These are phyloP conservation scores for Tylopilus sp. DNA, from an alignment of 1,284 basidiomycete species.

Conservation along the genomic window DNA sequence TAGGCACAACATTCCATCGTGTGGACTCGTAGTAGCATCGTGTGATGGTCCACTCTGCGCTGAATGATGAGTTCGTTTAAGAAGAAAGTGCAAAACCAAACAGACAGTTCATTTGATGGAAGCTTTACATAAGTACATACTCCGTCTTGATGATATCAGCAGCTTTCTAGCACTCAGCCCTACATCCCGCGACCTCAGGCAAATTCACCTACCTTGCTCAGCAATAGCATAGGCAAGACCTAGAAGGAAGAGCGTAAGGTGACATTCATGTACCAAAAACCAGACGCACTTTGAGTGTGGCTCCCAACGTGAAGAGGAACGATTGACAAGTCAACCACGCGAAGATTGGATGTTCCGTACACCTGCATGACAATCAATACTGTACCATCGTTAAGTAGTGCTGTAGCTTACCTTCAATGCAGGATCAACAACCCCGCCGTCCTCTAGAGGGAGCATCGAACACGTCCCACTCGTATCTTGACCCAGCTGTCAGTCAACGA, in stretches of 20 bases:
- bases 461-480: constrained; percentile 4
- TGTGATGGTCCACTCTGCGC: too few relatives aligned
- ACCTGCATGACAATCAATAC: background rate
- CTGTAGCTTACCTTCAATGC: background rate
- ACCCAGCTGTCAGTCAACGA: background rate
- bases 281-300: background rate
- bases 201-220: background rate
- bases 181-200: background rate
- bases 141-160: constrained; percentile 5
- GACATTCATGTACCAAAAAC: background rate
- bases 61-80: too few relatives aligned
- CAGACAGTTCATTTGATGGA: too few relatives aligned
- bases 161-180: background rate
- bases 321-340: constrained; percentile 1
- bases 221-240: constrained; percentile 1
- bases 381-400: background rate
- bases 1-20: too few relatives aligned
- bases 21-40: too few relatives aligned
- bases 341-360: constrained; percentile 1
- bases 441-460: constrained; percentile 6
- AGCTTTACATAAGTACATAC: too few relatives aligned
- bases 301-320: constrained; percentile 1
- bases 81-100: too few relatives aligned
- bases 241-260: background rate
- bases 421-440: constrained; percentile 1